phyloP scores from a whole-genome alignment of 2,329 filamentous ascomycete genomes.

The Exophiala mesophila region DNA sequence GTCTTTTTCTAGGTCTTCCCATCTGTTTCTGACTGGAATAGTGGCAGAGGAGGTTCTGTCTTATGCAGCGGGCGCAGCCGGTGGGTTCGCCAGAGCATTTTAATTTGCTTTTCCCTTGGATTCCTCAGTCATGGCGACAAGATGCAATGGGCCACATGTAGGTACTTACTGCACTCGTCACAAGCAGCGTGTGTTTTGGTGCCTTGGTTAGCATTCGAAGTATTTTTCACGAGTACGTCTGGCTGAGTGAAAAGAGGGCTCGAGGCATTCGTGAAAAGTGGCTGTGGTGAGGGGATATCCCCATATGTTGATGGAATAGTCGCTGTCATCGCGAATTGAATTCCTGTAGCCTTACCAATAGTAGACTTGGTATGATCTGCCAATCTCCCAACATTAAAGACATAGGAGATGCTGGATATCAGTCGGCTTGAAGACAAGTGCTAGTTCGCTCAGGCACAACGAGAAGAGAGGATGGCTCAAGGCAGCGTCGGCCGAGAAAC shows the following conservation, averaged over 20 bases:
- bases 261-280: no score
- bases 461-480: no score
- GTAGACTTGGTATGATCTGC: no score
- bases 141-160: not conserved
- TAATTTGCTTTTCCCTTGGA: constrained; percentile 42
- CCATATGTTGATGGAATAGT: no score
- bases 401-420: no score
- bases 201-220: constrained; percentile 25
- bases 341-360: no score
- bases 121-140: constrained; percentile 18
- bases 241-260: not conserved
- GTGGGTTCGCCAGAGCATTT: constrained; percentile 44
- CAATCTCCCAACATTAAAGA: no score
- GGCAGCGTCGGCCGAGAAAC: no score
- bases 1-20: constrained; percentile 44
- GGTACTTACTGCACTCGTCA: constrained; percentile 44
- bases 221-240: constrained; percentile 17
- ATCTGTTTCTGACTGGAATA: constrained; percentile 47
- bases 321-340: no score
- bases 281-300: no score
- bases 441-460: no score
- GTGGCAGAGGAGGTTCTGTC: constrained; percentile 39
- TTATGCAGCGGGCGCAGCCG: constrained; percentile 41
- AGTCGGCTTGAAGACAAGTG: no score
- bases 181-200: constrained; percentile 45